Conservation (phyloP, 768 basidiomycete species). For the Agrocybe pediades region DNA sequence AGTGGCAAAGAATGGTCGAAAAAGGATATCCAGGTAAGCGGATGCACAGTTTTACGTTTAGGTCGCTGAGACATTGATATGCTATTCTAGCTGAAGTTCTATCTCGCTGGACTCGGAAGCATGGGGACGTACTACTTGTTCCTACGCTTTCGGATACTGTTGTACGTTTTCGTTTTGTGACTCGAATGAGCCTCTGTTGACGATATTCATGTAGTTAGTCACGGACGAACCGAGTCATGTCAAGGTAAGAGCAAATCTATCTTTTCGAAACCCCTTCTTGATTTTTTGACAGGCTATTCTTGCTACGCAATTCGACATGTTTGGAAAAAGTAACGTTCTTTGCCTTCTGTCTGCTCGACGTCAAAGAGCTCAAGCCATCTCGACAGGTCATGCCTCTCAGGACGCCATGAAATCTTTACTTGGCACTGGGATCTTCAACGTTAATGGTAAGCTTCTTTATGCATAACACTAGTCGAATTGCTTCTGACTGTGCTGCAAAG, state of each 20-base stretch:
- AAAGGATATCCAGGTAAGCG: not conserved
- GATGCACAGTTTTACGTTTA: not conserved
- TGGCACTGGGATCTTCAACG: not conserved
- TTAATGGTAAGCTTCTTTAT: not conserved
- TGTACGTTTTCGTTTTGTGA: not conserved
- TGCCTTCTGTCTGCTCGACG: too few species aligned
- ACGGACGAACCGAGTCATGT: not conserved
- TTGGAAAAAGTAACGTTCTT: not conserved
- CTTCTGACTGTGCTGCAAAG: conserved; percentile 19
- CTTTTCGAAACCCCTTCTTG: not conserved
- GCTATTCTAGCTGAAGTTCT: not conserved
- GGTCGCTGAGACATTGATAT: not conserved
- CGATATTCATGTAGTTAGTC: not conserved
- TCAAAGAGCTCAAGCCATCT: not conserved
- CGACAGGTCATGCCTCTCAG: not conserved
- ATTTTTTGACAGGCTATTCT: not conserved
- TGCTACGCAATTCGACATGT: not conserved
- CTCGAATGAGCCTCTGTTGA: not conserved
- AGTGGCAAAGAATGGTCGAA: not conserved
- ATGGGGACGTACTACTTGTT: not conserved
- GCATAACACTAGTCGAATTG: not conserved
- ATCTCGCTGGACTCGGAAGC: not conserved
- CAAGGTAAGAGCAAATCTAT: not conserved
- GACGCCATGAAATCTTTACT: not conserved
- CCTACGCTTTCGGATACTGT: not conserved